These are phyloP conservation scores for Posidonia australis DNA, from an alignment of 106 monocot species.

Conservation along the genomic window DNA sequence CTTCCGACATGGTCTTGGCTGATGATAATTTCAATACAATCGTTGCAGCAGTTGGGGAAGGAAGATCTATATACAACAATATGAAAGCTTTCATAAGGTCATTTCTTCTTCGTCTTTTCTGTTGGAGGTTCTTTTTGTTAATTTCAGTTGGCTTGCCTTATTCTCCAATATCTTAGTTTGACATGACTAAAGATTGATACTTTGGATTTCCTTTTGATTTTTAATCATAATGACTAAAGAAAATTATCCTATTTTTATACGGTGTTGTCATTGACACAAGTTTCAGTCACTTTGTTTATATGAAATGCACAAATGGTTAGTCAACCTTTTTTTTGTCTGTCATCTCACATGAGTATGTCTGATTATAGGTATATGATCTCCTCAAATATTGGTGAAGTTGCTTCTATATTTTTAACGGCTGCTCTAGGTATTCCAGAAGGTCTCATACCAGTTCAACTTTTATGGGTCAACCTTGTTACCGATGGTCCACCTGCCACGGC, in stretches of 20 bases:
- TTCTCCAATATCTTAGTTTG: no score
- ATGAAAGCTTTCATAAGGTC: constrained; percentile 54
- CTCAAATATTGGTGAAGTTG: constrained; percentile 88
- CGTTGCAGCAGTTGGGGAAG: constrained; percentile 76
- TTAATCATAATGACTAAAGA: no score
- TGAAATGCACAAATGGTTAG: no score
- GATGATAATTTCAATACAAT: constrained; percentile 89
- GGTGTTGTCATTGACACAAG: no score
- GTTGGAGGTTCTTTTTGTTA: background rate
- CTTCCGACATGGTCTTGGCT: constrained; percentile 78
- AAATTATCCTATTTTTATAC: no score
- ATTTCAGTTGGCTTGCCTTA: background rate
- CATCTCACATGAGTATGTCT: background rate
- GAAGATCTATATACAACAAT: constrained; percentile 81
- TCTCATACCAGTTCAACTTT: constrained; percentile 79
- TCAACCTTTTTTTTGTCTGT: background rate
- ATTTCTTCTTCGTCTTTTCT: background rate
- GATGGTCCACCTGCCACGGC: constrained; percentile 93
- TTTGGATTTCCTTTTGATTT: no score
- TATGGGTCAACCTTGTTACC: constrained; percentile 90
- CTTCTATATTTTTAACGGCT: constrained; percentile 76
- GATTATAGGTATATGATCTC: constrained; percentile 84
- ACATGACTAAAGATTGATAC: no score
- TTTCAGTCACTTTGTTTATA: no score
- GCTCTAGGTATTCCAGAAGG: constrained; percentile 90